Evolutionary conservation across 2,329 filamentous ascomycete genomes (phyloP), one percentile per base, ranked within the genome.

Genomic region (Xylariaceae sp.): DNA sequence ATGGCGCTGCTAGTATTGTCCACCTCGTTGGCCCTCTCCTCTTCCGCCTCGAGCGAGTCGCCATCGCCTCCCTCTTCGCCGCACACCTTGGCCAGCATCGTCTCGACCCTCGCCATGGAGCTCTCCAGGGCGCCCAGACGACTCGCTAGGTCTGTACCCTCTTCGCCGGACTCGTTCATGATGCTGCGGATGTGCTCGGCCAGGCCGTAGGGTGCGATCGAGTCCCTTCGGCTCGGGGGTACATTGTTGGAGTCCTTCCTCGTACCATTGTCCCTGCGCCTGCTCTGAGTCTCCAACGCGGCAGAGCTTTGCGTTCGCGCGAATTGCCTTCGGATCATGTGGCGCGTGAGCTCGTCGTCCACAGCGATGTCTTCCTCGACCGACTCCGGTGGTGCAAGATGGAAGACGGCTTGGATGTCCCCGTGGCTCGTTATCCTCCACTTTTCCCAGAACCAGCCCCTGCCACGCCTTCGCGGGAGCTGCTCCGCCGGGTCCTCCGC

Each of bases 371-470:
- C 72, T 11, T 70, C 60, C 31, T 70, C 63, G 4, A 77, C 66
- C 19, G 64, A 65, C 31, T 80, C 72, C 2, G 83, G 82, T 5
- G 80, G 80, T 25, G 81, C 70, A 17, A 80, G 67, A 32, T 86
- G 77, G 42, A 88, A 88, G 2, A 87, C 83, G 9, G 78, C 72
- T 29, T 81, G 74, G 21, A 88, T 67, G 51, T 86, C 82, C 14
- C 79, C 73, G 53, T 87, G 80, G 7, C 77, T 77, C 5, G 77
- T 81, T 51, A 88, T 75, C 29, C 72, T 69, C 62, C 73, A 79
- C 53, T 72, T 75, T 45, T 79, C 73, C 75, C 79, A 84, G 49
- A 83, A 81, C 42, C 64, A 67, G 25, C 56, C 63, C 40, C 49
- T 50, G 30, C 49, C 49, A 29, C 45, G 45, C 37, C 44, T 50